A percentile compares a stretch with the other conserved stretches of the same genome.
Evolutionary conservation across 208 protist genomes (phyloP).

Genomic region (Crithidia fasciculata): DNA sequence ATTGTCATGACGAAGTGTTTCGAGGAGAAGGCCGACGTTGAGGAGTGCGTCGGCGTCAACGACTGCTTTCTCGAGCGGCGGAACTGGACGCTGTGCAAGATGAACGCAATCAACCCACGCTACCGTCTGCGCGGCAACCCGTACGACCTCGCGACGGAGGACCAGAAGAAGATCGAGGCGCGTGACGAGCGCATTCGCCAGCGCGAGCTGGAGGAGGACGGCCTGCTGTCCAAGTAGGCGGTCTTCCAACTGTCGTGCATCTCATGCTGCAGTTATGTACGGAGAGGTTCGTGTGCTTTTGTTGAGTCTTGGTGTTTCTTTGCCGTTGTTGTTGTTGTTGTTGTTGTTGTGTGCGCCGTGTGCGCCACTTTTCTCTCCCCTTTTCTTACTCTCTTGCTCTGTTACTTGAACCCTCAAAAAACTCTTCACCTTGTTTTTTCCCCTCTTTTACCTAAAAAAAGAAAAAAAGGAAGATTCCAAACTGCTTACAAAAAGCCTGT

Average conservation of each 20-base stretch:
- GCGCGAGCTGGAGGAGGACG: conserved; percentile 85
- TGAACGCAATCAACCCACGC: conserved; percentile 87
- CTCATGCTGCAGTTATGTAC: background rate
- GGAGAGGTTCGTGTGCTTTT: background rate
- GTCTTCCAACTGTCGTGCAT: background rate
- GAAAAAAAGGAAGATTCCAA: too few relatives aligned
- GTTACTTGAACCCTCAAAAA: too few relatives aligned
- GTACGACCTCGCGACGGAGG: conserved; percentile 87
- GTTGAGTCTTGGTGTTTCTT: background rate
- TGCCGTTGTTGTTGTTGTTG: too few relatives aligned
- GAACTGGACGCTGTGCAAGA: conserved; percentile 91
- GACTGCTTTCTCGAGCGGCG: conserved; percentile 86
- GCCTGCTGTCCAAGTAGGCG: conserved; percentile 59
- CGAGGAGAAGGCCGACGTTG: conserved; percentile 77
- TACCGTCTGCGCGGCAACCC: conserved; percentile 88
- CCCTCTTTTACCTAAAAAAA: too few relatives aligned
- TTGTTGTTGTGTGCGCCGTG: too few relatives aligned
- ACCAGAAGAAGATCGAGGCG: conserved; percentile 89
- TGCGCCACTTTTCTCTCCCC: too few relatives aligned
- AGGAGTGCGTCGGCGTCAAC: conserved; percentile 79
- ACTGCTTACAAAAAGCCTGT: too few relatives aligned
- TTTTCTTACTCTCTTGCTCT: too few relatives aligned
- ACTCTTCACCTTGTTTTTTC: too few relatives aligned
- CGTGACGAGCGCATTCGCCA: conserved; percentile 80
- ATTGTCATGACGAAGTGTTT: conserved; percentile 88